These are phyloP conservation scores for Cunninghamia lanceolata DNA, from an alignment of 75 land plant genomes.

Conservation along the genomic window DNA sequence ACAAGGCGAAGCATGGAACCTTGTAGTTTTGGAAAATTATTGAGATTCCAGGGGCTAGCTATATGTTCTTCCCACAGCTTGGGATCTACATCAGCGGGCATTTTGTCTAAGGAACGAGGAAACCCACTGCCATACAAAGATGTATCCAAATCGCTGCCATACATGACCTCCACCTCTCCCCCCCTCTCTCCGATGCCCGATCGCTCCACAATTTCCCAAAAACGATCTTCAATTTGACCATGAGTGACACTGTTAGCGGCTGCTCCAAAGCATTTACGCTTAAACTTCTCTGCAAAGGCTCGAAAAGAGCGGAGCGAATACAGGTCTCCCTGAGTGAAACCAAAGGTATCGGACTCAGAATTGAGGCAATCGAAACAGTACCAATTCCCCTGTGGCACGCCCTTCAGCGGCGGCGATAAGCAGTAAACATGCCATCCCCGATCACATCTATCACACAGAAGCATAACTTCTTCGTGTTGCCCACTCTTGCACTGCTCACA, in stretches of 20 bases:
- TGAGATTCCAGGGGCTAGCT: slow-evolving; percentile 90
- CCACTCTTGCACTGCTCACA: slow-evolving; percentile 97
- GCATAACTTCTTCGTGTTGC: slow-evolving; percentile 92
- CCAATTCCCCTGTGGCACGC: slow-evolving; percentile 87
- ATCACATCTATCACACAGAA: slow-evolving; percentile 90
- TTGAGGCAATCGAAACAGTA: slow-evolving; percentile 89
- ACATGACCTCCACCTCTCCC: slow-evolving; percentile 80
- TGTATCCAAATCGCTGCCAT: slow-evolving; percentile 96
- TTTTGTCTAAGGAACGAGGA: slow-evolving; percentile 54
- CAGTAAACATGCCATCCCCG: slow-evolving; percentile 96
- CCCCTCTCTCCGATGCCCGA: slow-evolving; percentile 28
- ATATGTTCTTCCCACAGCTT: slow-evolving; percentile 62
- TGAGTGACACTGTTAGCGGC: slow-evolving; percentile 22
- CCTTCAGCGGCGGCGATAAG: slow-evolving; percentile 81
- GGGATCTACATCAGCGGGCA: slow-evolving; percentile 45
- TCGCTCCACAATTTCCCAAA: slow-evolving; percentile 95
- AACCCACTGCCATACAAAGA: slow-evolving; percentile 93
- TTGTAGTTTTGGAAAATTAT: slow-evolving; percentile 87
- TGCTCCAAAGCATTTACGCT: slow-evolving; percentile 82
- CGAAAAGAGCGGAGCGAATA: slow-evolving; percentile 66
- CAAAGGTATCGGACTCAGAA: slow-evolving; percentile 86
- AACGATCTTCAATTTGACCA: slow-evolving; percentile 70
- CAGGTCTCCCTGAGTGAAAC: slow-evolving; percentile 81
- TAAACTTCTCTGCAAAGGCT: slow-evolving; percentile 61
- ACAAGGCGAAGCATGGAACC: slow-evolving; percentile 88